These are phyloP conservation scores for Abelmoschus esculentus DNA, from an alignment of 345 rosid genomes.

Conservation along the genomic window DNA sequence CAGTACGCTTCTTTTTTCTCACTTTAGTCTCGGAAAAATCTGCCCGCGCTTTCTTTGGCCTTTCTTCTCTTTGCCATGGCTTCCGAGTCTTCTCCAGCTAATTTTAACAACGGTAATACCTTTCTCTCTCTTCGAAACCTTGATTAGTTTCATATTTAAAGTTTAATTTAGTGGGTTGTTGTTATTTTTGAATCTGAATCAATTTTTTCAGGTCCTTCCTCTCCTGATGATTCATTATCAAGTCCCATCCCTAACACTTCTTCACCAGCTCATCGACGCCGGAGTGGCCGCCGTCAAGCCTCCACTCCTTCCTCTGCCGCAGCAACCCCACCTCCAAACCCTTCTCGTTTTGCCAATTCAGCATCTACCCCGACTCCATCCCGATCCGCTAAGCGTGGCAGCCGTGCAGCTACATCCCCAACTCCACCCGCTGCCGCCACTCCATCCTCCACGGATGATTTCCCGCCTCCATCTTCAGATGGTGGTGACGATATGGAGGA, in stretches of 20 bases:
- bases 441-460: conserved; percentile 50
- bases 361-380: conserved; percentile 23
- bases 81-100: conserved; percentile 52
- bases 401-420: conserved; percentile 22
- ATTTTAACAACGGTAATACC: conserved; percentile 31
- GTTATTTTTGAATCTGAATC: background rate
- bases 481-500: conserved; percentile 62
- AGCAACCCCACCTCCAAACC: conserved; percentile 2
- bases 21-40: background rate
- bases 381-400: conserved; percentile 26
- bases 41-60: background rate
- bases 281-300: background rate
- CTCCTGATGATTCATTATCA: conserved; percentile 7
- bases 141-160: background rate
- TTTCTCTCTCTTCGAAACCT: background rate
- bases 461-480: conserved; percentile 44
- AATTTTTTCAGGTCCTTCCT: background rate
- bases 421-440: conserved; percentile 26
- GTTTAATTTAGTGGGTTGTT: background rate
- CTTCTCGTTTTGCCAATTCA: conserved; percentile 2
- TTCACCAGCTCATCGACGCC: conserved; percentile 6
- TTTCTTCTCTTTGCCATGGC: conserved; percentile 41
- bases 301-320: background rate
- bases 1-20: background rate
- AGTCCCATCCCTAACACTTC: conserved; percentile 8